Evolutionary conservation across 202 grass and related monocot species (phyloP).

Genomic region (Tripidium arundinaceum): DNA sequence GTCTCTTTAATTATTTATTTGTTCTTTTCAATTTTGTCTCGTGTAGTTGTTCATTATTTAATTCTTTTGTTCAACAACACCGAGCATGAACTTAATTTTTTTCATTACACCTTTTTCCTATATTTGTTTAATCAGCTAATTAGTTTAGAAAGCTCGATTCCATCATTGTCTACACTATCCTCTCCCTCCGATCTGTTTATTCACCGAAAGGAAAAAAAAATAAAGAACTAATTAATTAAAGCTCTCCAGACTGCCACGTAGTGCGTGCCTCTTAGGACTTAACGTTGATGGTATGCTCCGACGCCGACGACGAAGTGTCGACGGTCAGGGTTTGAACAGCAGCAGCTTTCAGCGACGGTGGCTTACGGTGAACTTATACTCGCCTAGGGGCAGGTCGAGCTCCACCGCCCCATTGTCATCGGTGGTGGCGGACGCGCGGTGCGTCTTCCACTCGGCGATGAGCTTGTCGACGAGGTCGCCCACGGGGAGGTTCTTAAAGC

Average conservation of each 20-base stretch:
- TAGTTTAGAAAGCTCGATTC: too few relatives aligned
- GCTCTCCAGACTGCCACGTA: not conserved
- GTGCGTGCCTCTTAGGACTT: not conserved
- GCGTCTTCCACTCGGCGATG: constrained; percentile 57
- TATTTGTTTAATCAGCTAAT: too few relatives aligned
- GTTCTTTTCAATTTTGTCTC: too few relatives aligned
- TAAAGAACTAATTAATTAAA: not conserved
- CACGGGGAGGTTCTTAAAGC: constrained; percentile 56
- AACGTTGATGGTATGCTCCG: not conserved
- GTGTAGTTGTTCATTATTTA: too few relatives aligned
- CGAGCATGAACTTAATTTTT: too few relatives aligned
- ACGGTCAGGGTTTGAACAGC: not conserved
- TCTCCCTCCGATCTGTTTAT: not conserved
- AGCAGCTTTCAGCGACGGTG: constrained; percentile 23
- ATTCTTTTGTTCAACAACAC: too few relatives aligned
- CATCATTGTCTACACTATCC: too few relatives aligned
- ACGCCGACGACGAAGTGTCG: not conserved
- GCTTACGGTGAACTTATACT: constrained; percentile 42
- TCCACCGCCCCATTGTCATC: constrained; percentile 27
- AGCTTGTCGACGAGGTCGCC: constrained; percentile 64
- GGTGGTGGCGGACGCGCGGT: constrained; percentile 13
- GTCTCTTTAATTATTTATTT: too few relatives aligned
- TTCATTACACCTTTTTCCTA: too few relatives aligned
- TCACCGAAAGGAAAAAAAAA: not conserved
- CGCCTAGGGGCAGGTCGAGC: constrained; percentile 43